Evolutionary conservation across 2,329 filamentous ascomycete genomes (phyloP), one percentile per base, ranked within the genome.

Genomic region (Fusarium armeniacum): DNA sequence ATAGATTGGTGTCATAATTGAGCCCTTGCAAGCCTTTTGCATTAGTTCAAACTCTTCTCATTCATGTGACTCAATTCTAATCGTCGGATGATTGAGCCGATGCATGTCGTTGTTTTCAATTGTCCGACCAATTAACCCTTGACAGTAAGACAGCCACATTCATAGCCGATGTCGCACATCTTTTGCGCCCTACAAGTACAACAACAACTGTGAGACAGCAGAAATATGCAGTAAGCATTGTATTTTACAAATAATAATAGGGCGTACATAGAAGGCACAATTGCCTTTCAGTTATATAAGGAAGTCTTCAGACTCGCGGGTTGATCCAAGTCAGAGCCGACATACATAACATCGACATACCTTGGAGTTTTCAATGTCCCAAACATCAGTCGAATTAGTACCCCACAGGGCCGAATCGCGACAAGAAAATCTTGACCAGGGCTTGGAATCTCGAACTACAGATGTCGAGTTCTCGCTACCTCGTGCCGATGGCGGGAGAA

Each of bases 401-500:
- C 36, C 32, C 4, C 47, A 32, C 22, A 13, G 38, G n/a, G 38
- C 38, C n/a, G 36, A 28, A 11, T 60, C 61, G 7, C 20, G 33
- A 4, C 43, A 38, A 13, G 24, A 47, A 6, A 33, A n/a, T 6
- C 13, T 65, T 0, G 35, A 38, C 20, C 33, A 38, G 9, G 40
- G 41, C 4, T 45, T 65, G 2, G 57, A 62, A 35, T 62, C 64
- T 36, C 26, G 51, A 28, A 43, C 50, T 6, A 33, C 41, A 1
- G 64, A 67, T n/a, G 35, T 64, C 5, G 65, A 71, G 28, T 73
- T 71, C 26, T 71, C 71, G 3, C 69, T 80, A 9, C 77, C 79
- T 8, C 76, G 78, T 7, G 79, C 76, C 5, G 80, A 82, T 61
- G 65, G 74, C 16, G 80, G 80, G 10, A 80, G 76, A 44, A 76